Evolutionary conservation across 2,329 filamentous ascomycete genomes (phyloP).

Genomic region (Diaporthe sp.): DNA sequence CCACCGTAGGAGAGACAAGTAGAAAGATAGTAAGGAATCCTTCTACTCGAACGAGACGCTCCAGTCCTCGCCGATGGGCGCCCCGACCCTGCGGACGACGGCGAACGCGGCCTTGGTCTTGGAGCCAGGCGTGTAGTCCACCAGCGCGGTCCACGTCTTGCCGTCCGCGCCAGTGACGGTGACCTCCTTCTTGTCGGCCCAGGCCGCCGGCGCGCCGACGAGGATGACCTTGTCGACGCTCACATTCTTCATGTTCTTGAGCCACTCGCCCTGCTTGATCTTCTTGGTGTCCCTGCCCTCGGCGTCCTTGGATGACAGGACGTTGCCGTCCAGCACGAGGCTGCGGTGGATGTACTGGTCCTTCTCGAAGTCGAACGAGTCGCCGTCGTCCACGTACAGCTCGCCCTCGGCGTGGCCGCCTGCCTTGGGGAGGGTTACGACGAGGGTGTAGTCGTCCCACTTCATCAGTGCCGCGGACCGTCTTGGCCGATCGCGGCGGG

Average conservation of each 20-base stretch:
- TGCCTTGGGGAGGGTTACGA: slow-evolving; percentile 77
- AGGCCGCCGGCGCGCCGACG: slow-evolving; percentile 80
- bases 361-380: slow-evolving; percentile 87
- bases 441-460: slow-evolving; percentile 94
- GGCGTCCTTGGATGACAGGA: slow-evolving; percentile 78
- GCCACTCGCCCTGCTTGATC: slow-evolving; percentile 77
- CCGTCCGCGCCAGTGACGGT: slow-evolving; percentile 64
- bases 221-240: slow-evolving; percentile 86
- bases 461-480: slow-evolving; percentile 90
- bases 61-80: slow-evolving; percentile 68
- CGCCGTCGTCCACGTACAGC: slow-evolving; percentile 93
- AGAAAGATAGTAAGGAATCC: no score
- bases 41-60: slow-evolving; percentile 53
- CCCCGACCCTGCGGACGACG: slow-evolving; percentile 64
- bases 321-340: slow-evolving; percentile 75
- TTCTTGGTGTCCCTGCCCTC: slow-evolving; percentile 66
- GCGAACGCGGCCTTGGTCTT: slow-evolving; percentile 64
- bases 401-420: slow-evolving; percentile 79
- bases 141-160: slow-evolving; percentile 66
- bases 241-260: slow-evolving; percentile 83
- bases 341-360: slow-evolving; percentile 90
- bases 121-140: slow-evolving; percentile 68
- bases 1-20: background rate
- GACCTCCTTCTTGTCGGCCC: slow-evolving; percentile 74
- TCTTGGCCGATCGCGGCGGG: slow-evolving; percentile 88